A percentile compares a stretch with the other conserved stretches of the same genome.
These are phyloP conservation scores for Prosopis cineraria DNA, from an alignment of 306 rosid species.

Conservation along the genomic window DNA sequence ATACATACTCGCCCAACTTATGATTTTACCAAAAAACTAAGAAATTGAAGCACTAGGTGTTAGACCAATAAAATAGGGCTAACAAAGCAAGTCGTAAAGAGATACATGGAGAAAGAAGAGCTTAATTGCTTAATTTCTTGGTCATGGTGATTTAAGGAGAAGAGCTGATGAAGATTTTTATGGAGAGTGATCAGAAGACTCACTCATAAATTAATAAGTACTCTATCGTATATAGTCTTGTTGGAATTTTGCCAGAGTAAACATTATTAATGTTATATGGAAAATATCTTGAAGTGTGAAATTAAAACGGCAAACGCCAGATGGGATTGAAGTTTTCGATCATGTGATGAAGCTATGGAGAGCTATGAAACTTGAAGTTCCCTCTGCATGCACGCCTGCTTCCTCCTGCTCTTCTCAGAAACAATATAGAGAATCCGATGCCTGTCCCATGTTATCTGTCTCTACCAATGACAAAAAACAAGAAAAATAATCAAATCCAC, in stretches of 20 bases:
- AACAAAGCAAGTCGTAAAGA: too few relatives aligned
- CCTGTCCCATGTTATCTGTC: background rate
- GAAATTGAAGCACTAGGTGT: too few relatives aligned
- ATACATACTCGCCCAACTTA: too few relatives aligned
- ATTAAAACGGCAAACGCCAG: background rate
- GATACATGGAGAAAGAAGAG: background rate
- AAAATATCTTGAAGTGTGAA: background rate
- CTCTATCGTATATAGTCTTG: too few relatives aligned
- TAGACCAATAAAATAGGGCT: too few relatives aligned
- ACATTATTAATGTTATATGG: too few relatives aligned
- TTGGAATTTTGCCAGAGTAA: too few relatives aligned
- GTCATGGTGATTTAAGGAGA: background rate
- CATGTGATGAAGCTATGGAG: background rate
- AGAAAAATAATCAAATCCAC: background rate
- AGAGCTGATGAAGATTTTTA: background rate
- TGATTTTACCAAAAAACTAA: too few relatives aligned
- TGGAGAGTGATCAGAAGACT: too few relatives aligned
- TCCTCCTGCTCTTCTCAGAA: background rate
- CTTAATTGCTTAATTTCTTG: background rate
- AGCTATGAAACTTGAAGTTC: background rate
- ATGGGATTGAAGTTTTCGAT: background rate
- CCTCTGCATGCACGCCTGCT: background rate
- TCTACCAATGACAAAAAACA: background rate
- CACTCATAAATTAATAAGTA: too few relatives aligned
- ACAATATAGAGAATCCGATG: conserved; percentile 3